Base-by-base conservation (phyloP, 306 rosid genomes). In the Inga leiocalycina region DNA sequence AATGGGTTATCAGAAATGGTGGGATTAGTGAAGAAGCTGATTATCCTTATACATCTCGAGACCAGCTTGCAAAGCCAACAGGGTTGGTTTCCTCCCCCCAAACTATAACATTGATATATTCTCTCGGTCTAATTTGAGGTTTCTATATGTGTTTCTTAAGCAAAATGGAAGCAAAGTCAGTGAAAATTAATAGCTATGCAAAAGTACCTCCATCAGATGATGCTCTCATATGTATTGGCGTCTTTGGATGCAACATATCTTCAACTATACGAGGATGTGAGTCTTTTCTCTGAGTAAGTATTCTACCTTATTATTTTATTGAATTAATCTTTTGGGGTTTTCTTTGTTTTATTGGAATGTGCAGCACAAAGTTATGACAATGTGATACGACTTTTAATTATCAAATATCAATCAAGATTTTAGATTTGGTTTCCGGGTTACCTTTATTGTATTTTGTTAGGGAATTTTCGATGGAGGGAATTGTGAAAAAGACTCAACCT, bases 141-240 rank as follows among this genome's bases (percentile, higher is more conserved):
- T 59, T 54, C 41, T 7, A 11, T 49, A 44, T 65, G 8, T 32
- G 2, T 32, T 65, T 65, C 35, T 49, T 76, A 35, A 30, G 48
- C 77, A 88, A 87, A 88, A 83, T 76, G 85, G 76, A 69, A 54
- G 14, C 49, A 80, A 78, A 81, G 84, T 17, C 3, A 32, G 89
- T 86, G 34, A 46, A 67, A 46, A 86, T 86, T 22, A 85, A 80
- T 41, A 82, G 88, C 27, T 87, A 89, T 77, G 39, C 77, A 80
- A 81, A 85, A 56, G 87, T 87, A 8, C 79, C 44, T 39, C 74
- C 80, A 54, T 84, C 91, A 30, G 91, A 89, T 1, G 4, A 68
- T 1, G 85, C 75, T 73, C 87, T 89, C 61, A 68, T 89, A 41
- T 84, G 83, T 62, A 87, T 87, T 11, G 13, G 51, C 8, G 51